Conservation (phyloP, 495 filamentous ascomycete species). For the Paragyromitra xinjiangensis region DNA sequence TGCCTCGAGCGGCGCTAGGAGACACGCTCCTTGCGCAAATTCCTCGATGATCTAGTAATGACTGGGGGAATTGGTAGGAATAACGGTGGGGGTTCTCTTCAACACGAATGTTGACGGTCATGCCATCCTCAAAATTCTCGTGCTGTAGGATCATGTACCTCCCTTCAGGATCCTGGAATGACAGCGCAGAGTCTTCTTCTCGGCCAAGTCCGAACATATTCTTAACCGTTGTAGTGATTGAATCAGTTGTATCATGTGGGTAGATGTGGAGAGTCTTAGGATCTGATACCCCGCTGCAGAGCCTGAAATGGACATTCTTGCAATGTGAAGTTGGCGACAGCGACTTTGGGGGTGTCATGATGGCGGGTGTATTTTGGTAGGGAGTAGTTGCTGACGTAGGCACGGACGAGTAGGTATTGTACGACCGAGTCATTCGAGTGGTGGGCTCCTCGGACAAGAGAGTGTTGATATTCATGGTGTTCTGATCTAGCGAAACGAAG, state of each 20-base stretch:
- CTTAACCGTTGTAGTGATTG: conserved; percentile 94
- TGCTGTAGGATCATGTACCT: conserved; percentile 92
- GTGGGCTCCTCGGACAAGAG: conserved; percentile 51
- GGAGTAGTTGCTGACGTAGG: conserved; percentile 49
- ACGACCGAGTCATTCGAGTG: conserved; percentile 39
- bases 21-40: conserved; percentile 75
- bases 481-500: conserved; percentile 32
- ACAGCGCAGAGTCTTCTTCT: conserved; percentile 72
- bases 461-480: conserved; percentile 54
- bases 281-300: conserved; percentile 61
- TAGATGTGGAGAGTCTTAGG: conserved; percentile 92
- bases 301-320: conserved; percentile 86
- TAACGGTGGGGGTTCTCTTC: conserved; percentile 66
- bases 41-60: conserved; percentile 61
- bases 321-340: conserved; percentile 66
- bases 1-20: conserved; percentile 74
- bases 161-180: conserved; percentile 87
- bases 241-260: conserved; percentile 92
- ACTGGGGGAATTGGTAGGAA: conserved; percentile 58
- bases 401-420: conserved; percentile 45
- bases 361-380: conserved; percentile 48
- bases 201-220: conserved; percentile 94
- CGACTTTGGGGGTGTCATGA: conserved; percentile 60
- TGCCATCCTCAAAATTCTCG: conserved; percentile 89
- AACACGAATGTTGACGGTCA: conserved; percentile 88